These are phyloP conservation scores for Flaveria robusta DNA, from an alignment of 129 eudicot species.

Conservation along the genomic window DNA sequence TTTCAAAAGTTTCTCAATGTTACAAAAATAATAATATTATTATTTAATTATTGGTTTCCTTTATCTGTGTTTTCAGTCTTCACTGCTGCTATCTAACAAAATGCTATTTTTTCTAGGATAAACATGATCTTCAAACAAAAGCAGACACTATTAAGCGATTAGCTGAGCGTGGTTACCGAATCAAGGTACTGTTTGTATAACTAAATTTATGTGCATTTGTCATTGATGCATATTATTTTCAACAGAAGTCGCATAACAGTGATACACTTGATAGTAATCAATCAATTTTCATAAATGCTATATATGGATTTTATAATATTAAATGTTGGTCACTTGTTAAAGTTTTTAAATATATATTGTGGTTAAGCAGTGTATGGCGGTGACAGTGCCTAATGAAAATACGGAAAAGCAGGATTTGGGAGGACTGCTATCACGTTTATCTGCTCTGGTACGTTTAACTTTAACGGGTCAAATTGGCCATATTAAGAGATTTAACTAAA, in stretches of 20 bases:
- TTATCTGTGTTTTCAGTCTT: not conserved
- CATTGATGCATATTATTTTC: not conserved
- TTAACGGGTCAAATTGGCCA: not conserved
- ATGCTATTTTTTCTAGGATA: conserved; percentile 42
- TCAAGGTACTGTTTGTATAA: conserved; percentile 56
- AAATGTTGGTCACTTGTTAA: conserved; percentile 10
- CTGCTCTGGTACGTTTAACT: conserved; percentile 54
- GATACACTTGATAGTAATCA: not conserved
- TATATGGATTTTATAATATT: not conserved
- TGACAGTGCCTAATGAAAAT: conserved; percentile 38
- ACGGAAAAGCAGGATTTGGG: conserved; percentile 39
- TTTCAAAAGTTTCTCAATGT: too few relatives aligned
- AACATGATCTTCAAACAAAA: conserved; percentile 73
- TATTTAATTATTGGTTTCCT: not conserved
- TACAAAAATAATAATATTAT: not conserved
- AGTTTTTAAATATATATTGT: conserved; percentile 20
- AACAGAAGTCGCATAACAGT: not conserved
- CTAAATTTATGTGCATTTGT: conserved; percentile 8
- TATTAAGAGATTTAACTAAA: not conserved
- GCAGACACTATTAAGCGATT: conserved; percentile 64
- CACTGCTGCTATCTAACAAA: conserved; percentile 14
- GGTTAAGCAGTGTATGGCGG: conserved; percentile 54
- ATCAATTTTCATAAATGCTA: conserved; percentile 18
- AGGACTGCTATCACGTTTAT: conserved; percentile 53
- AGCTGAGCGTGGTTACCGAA: conserved; percentile 78